phyloP scores from a whole-genome alignment of 352 stramenopile species.

The Pythium myriotylum region DNA sequence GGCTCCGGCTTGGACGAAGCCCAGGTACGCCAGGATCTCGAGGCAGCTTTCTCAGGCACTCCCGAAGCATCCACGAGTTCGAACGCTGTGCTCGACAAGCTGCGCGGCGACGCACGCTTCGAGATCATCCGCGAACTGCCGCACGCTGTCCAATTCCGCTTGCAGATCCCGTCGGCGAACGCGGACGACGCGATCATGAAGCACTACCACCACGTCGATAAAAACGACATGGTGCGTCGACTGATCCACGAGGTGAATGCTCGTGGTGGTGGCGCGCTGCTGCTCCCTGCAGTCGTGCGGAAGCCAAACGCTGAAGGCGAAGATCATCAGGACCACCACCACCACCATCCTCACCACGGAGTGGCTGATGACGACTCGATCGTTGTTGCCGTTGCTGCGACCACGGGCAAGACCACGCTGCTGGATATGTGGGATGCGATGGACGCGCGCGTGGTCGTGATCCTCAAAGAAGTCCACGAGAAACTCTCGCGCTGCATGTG shows the following conservation, averaged over 20 bases:
- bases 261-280: slow-evolving; percentile 44
- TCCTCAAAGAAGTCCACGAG: slow-evolving; percentile 53
- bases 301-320: background rate
- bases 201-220: slow-evolving; percentile 75
- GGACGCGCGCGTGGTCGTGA: slow-evolving; percentile 40
- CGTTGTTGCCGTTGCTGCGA: slow-evolving; percentile 49
- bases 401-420: slow-evolving; percentile 39
- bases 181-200: slow-evolving; percentile 67
- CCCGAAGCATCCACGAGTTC: slow-evolving; percentile 15
- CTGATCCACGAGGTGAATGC: slow-evolving; percentile 69
- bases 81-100: slow-evolving; percentile 26
- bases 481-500: slow-evolving; percentile 67
- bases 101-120: slow-evolving; percentile 56
- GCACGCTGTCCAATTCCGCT: slow-evolving; percentile 46
- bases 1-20: slow-evolving; percentile 46
- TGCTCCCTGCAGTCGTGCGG: slow-evolving; percentile 24
- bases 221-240: slow-evolving; percentile 62
- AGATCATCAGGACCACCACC: slow-evolving; percentile 14
- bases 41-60: slow-evolving; percentile 29
- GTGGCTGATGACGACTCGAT: slow-evolving; percentile 23
- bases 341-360: slow-evolving; percentile 12
- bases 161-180: slow-evolving; percentile 49
- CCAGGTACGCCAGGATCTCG: slow-evolving; percentile 32
- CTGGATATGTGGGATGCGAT: slow-evolving; percentile 62
- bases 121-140: slow-evolving; percentile 31